phyloP scores from a whole-genome alignment of 331 rosid genomes.

The Malus hybrid region DNA sequence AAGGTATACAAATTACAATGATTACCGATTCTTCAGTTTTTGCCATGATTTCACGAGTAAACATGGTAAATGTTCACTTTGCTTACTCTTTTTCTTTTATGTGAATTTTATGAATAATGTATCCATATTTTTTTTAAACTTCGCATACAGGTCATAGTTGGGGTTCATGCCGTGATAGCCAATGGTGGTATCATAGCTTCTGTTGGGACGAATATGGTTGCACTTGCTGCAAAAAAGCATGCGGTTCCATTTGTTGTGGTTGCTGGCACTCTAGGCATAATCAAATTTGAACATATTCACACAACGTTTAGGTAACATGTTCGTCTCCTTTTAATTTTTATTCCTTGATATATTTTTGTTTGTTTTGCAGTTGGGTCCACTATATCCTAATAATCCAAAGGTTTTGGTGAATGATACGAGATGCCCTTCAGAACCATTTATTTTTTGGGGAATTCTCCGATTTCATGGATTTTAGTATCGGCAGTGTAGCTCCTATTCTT shows the following conservation, averaged over 20 bases:
- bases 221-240: conserved; percentile 15
- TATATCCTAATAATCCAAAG: conserved; percentile 9
- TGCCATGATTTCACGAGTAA: conserved; percentile 8
- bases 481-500: background rate
- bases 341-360: background rate
- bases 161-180: conserved; percentile 15
- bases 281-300: background rate
- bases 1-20: background rate
- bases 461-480: conserved; percentile 3
- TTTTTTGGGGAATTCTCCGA: conserved; percentile 12
- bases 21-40: conserved; percentile 10
- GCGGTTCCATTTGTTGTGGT: conserved; percentile 18
- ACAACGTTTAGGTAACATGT: background rate
- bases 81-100: background rate
- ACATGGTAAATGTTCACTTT: background rate
- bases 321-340: background rate
- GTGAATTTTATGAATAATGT: background rate
- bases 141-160: conserved; percentile 6
- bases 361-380: background rate
- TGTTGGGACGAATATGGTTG: conserved; percentile 18
- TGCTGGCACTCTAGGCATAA: background rate
- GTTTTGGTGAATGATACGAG: conserved; percentile 10
- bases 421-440: conserved; percentile 6
- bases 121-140: background rate
- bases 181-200: conserved; percentile 10